Evolutionary conservation across 257 asterid species (phyloP), one percentile per base, ranked within the genome.

Genomic region (Echium plantagineum): DNA sequence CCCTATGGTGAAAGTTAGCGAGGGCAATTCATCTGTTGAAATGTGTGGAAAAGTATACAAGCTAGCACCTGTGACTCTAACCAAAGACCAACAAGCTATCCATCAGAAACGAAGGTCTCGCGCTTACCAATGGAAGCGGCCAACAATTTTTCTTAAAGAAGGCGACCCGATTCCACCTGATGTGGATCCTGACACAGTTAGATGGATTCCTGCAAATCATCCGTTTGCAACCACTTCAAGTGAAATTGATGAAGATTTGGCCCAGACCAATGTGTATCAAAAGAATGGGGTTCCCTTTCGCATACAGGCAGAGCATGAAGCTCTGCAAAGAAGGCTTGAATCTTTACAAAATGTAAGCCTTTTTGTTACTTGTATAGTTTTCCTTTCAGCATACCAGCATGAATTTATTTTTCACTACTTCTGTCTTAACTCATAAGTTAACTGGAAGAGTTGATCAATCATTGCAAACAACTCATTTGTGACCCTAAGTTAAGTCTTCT

Each of bases 141-240:
- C 99, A n/a, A 81, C 94, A 60, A 66, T 83, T 26, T 93, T 93
- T 72, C 96, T 93, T 24, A 93, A 69, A 73, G 99, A 93, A 81
- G 99, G 99, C 22, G 99, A 93, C 9, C 77, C 91, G 12, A 63
- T 89, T 63, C 99, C 99, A 54, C 83, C 94, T 57, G 99, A 86
- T 77, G 96, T 93, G 64, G 99, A 93, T 83, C 99, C 96, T n/a
- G 96, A 93, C 61, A 77, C 95, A 12, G 79, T 93, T 61, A 81
- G 99, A 74, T 93, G 99, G 99, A 93, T 93, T 68, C 99, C 99
- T 54, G 87, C 99, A 62, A 93, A 93, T 64, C 99, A 93, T 77
- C 99, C 99, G 2, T 93, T 93, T 77, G 99, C 99, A 63, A 93
- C 97, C 49, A 89, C 99, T 65, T 69, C 86, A 42, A 89, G 97